Conservation (phyloP, 1,284 basidiomycete genomes). For the Naganishia sp. region DNA sequence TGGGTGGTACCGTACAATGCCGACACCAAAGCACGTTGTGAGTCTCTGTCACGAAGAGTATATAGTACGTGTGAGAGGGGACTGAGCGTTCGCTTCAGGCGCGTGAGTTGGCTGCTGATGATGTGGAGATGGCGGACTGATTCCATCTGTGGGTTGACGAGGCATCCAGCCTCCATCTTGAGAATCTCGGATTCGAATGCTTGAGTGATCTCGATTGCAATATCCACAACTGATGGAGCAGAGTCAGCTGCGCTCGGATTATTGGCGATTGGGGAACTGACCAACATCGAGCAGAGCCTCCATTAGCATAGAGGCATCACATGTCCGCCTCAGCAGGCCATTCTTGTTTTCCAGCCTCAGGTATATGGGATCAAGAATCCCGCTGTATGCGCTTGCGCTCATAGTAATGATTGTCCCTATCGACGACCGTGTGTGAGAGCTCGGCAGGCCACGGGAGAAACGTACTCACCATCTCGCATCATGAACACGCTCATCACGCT, state of each 20-base stretch:
- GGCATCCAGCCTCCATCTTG: conserved; percentile 50
- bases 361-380: conserved; percentile 52
- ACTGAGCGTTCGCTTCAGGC: conserved; percentile 48
- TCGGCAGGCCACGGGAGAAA: no score
- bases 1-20: conserved; percentile 19
- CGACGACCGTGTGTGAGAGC: neutral
- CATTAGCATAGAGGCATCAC: conserved; percentile 53
- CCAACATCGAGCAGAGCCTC: conserved; percentile 51
- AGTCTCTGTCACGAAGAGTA: conserved; percentile 52
- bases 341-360: conserved; percentile 48
- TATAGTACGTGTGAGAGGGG: conserved; percentile 50
- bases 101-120: conserved; percentile 52
- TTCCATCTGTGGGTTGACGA: conserved; percentile 52
- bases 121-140: conserved; percentile 53
- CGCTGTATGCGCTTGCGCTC: conserved; percentile 42
- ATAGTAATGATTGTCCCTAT: conserved; percentile 51
- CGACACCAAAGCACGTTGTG: conserved; percentile 42
- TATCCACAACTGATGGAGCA: conserved; percentile 43
- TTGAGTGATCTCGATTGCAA: conserved; percentile 46
- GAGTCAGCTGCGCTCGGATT: conserved; percentile 1
- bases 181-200: conserved; percentile 53
- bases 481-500: conserved; percentile 51
- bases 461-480: conserved; percentile 48
- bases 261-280: conserved; percentile 34
- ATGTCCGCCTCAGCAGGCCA: conserved; percentile 48